phyloP scores from a whole-genome alignment of 202 grass and related monocot species.

The Alloteropsis angusta region DNA sequence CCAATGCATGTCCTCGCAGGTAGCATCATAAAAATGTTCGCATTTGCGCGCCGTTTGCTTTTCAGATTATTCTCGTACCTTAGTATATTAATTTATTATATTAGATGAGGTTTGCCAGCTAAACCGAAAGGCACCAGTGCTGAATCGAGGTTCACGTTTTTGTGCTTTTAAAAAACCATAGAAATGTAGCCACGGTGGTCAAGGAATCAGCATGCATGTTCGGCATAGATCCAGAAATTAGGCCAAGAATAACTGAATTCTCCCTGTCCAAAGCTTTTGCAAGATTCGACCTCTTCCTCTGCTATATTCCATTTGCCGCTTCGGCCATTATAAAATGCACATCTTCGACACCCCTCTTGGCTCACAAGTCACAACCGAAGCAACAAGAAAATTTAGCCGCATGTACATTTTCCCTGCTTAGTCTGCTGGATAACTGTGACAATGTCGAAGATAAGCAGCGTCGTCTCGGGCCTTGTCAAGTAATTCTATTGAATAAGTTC shows the following conservation, averaged over 20 bases:
- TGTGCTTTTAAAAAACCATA: not conserved
- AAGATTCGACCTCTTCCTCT: slow-evolving; percentile 13
- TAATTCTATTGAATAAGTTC: not conserved
- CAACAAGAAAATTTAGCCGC: not conserved
- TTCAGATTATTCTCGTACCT: not conserved
- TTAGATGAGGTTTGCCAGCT: not conserved
- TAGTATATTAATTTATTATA: too few relatives aligned
- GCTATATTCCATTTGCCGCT: not conserved
- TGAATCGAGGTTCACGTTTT: not conserved
- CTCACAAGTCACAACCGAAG: not conserved
- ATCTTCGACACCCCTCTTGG: not conserved
- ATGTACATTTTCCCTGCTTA: not conserved
- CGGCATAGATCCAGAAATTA: not conserved
- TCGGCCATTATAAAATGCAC: not conserved
- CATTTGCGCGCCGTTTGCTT: not conserved
- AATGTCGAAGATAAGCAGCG: slow-evolving; percentile 15
- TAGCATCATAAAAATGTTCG: not conserved
- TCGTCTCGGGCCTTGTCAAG: not conserved
- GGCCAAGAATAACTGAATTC: slow-evolving; percentile 19
- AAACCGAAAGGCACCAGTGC: not conserved
- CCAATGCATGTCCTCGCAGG: not conserved
- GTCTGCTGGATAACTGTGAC: not conserved
- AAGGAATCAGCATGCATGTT: not conserved
- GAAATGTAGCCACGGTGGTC: not conserved
- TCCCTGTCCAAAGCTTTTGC: not conserved